Conservation (phyloP, 768 basidiomycete genomes). For the Russula sp. region DNA sequence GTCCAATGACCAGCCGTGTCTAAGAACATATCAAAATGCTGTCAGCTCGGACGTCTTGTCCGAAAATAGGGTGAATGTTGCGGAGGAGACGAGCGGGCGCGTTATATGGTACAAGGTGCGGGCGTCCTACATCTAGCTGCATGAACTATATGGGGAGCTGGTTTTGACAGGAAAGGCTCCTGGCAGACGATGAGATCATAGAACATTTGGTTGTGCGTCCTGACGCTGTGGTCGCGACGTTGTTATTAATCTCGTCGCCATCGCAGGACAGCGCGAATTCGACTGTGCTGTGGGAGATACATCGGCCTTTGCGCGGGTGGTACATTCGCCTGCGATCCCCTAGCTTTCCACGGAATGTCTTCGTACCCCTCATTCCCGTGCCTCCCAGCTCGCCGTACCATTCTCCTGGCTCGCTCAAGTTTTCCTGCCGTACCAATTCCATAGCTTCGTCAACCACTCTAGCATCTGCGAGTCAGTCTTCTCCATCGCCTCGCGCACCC, state of each 20-base stretch:
- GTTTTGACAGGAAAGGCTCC: constrained; percentile 57
- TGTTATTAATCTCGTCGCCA: background rate
- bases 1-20: background rate
- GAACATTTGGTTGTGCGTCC: constrained; percentile 63
- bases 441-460: background rate
- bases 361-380: constrained; percentile 34
- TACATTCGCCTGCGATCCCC: constrained; percentile 75
- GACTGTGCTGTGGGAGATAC: constrained; percentile 66
- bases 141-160: constrained; percentile 20
- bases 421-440: constrained; percentile 33
- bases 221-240: background rate
- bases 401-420: constrained; percentile 32
- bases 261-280: constrained; percentile 61
- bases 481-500: constrained; percentile 6
- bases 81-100: constrained; percentile 48
- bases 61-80: constrained; percentile 62
- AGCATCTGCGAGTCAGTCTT: background rate
- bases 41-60: constrained; percentile 66
- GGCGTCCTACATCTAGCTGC: background rate
- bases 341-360: constrained; percentile 49
- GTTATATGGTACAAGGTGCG: constrained; percentile 73
- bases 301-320: constrained; percentile 78
- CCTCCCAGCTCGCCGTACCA: constrained; percentile 30
- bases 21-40: background rate
- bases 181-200: constrained; percentile 68